Conservation (phyloP, 192 early-diverging fungal species). For the Lobosporangium transversale region DNA sequence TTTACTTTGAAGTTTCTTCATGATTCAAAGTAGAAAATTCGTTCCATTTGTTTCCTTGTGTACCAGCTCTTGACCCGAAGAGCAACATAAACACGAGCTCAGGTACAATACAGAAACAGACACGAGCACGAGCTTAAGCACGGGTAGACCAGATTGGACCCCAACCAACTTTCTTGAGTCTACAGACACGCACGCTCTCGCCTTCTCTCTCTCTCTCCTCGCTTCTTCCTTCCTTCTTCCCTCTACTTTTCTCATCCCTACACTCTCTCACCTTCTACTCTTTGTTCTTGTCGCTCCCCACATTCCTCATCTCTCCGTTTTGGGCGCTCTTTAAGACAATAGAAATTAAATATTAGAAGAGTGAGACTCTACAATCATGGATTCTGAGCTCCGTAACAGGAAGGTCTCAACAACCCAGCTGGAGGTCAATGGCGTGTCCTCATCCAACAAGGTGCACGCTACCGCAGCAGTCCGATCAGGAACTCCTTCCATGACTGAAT, state of each 20-base stretch:
- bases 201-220: background rate
- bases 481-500: background rate
- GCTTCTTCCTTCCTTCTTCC: background rate
- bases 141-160: too few relatives aligned
- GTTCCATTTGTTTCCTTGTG: constrained; percentile 15
- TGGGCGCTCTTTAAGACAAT: too few relatives aligned
- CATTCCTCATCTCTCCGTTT: background rate
- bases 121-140: constrained; percentile 11
- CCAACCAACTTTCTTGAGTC: background rate
- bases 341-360: background rate
- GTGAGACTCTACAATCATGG: constrained; percentile 4
- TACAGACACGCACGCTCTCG: background rate
- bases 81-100: constrained; percentile 1
- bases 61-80: background rate
- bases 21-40: too few relatives aligned
- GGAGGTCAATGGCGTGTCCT: constrained; percentile 28
- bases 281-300: constrained; percentile 2
- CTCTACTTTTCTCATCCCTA: constrained; percentile 1
- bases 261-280: background rate
- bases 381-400: constrained; percentile 52
- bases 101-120: too few relatives aligned
- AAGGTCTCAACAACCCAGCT: constrained; percentile 10
- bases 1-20: too few relatives aligned
- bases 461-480: background rate
- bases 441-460: constrained; percentile 43